These are phyloP conservation scores for Parathielavia hyrcaniae DNA, from an alignment of 495 filamentous ascomycete species.

Conservation along the genomic window DNA sequence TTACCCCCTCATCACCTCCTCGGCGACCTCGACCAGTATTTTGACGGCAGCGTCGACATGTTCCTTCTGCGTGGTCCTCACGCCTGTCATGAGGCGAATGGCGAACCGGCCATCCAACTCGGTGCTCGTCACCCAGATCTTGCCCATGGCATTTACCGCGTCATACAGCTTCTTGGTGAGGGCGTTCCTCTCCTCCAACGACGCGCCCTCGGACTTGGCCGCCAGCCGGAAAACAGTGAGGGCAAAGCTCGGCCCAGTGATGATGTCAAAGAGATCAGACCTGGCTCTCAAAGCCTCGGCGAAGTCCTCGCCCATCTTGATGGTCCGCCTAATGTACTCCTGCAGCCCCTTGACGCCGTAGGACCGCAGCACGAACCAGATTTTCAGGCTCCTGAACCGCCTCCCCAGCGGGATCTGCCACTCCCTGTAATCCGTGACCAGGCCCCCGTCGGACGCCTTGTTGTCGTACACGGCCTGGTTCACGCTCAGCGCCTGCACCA, in stretches of 20 bases:
- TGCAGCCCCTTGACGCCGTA: conserved; percentile 80
- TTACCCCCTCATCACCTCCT: conserved; percentile 41
- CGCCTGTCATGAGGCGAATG: conserved; percentile 71
- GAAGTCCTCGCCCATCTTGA: conserved; percentile 66
- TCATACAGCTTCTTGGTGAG: conserved; percentile 77
- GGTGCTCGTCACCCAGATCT: conserved; percentile 79
- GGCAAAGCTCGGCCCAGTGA: conserved; percentile 69
- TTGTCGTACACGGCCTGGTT: conserved; percentile 75
- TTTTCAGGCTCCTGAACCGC: conserved; percentile 86
- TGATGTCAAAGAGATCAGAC: conserved; percentile 68
- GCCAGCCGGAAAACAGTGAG: conserved; percentile 68
- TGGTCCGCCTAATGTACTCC: conserved; percentile 59
- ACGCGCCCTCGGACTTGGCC: conserved; percentile 23
- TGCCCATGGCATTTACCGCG: conserved; percentile 62
- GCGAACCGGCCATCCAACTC: conserved; percentile 69
- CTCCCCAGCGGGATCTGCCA: conserved; percentile 95
- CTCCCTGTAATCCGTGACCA: conserved; percentile 95
- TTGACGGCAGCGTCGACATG: conserved; percentile 70
- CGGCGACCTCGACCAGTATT: conserved; percentile 62
- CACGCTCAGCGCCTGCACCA: conserved; percentile 74
- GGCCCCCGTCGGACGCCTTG: conserved; percentile 67
- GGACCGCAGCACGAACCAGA: conserved; percentile 91
- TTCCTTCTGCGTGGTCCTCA: conserved; percentile 61
- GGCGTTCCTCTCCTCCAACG: conserved; percentile 49
- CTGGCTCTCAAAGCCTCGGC: conserved; percentile 49